Percentiles rank a stretch among this genome's conserved stretches.
Conservation (phyloP, 1,284 basidiomycete species). For the Ganoderma boninense region DNA sequence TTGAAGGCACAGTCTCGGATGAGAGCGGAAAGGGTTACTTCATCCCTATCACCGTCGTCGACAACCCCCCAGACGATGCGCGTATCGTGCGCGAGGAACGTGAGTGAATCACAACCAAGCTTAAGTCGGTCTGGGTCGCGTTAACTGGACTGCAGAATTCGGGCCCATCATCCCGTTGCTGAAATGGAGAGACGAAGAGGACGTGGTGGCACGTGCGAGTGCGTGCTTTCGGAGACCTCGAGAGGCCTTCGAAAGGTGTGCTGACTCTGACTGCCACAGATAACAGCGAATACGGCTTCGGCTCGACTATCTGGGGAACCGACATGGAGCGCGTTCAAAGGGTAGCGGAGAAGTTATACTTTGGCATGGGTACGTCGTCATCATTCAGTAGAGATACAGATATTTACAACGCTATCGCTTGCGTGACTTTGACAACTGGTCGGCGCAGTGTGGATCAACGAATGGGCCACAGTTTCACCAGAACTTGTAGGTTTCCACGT, state of each 20-base stretch:
- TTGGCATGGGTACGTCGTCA: constrained; percentile 16
- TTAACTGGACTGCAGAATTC: constrained; percentile 18
- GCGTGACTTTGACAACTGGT: background rate
- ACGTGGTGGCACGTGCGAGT: constrained; percentile 28
- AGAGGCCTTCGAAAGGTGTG: background rate
- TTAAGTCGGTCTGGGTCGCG: background rate
- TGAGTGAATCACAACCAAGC: constrained; percentile 5
- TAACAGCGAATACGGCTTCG: constrained; percentile 19
- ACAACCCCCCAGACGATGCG: constrained; percentile 30
- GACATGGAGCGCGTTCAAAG: constrained; percentile 13
- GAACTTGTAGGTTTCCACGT: constrained; percentile 15
- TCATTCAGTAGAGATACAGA: background rate
- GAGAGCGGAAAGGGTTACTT: constrained; percentile 20
- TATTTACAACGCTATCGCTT: background rate
- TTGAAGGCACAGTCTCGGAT: constrained; percentile 9
- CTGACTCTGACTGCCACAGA: constrained; percentile 9
- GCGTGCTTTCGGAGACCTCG: background rate
- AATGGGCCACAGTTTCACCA: constrained; percentile 7
- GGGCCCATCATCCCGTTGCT: constrained; percentile 28
- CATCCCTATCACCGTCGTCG: constrained; percentile 24
- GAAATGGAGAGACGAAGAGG: constrained; percentile 29
- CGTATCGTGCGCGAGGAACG: constrained; percentile 29
- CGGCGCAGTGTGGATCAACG: constrained; percentile 23
- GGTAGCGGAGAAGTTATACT: constrained; percentile 13
- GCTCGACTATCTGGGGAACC: constrained; percentile 19